Percentiles rank a stretch among this genome's conserved stretches.
phyloP scores from a whole-genome alignment of 176 grass and related monocot species.

The Hordeum vulgare region MorexV3_pseudomolecules_assembly NC_058524.1:610178056-610178555 shows the following conservation, averaged over 20 bases:
- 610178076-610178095: neutral
- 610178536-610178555: no score
- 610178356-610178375: neutral
- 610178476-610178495: no score
- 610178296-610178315: neutral
- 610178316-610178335: neutral
- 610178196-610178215: slow-evolving; percentile 82
- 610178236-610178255: slow-evolving; percentile 27
- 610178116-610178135: neutral
- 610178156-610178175: slow-evolving; percentile 67
- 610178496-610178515: no score
- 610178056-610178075: slow-evolving; percentile 7
- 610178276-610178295: no score
- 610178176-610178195: slow-evolving; percentile 95
- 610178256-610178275: no score
- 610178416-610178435: neutral
- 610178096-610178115: neutral
- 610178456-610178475: no score
- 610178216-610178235: slow-evolving; percentile 78
- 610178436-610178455: neutral
- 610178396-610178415: neutral
- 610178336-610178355: neutral
- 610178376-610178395: neutral
- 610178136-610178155: neutral
- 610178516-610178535: no score